Percentiles rank a stretch among this genome's conserved stretches.
Conservation (phyloP, 306 rosid species). For the Adenanthera pavonina region DNA sequence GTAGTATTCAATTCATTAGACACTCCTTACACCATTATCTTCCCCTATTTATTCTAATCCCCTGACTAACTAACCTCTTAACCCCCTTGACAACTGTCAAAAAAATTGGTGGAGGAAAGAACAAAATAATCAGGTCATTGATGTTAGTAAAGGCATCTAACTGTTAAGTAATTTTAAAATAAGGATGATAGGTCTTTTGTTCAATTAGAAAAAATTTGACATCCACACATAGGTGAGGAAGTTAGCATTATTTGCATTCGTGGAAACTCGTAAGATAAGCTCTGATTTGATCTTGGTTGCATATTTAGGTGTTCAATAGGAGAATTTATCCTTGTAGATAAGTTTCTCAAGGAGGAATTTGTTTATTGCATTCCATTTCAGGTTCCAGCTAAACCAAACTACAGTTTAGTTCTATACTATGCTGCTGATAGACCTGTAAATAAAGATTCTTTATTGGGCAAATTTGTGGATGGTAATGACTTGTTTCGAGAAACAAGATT, state of each 20-base stretch:
- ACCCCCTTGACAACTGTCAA: too few species aligned
- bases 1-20: too few species aligned
- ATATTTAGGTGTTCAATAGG: conserved; percentile 2
- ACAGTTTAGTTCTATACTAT: conserved; percentile 80
- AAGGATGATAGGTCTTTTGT: not conserved
- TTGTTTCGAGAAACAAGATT: conserved; percentile 80
- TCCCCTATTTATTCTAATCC: too few species aligned
- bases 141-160: not conserved
- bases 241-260: not conserved
- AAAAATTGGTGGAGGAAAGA: not conserved
- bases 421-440: conserved; percentile 82
- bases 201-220: not conserved
- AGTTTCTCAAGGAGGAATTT: conserved; percentile 31
- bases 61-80: too few species aligned
- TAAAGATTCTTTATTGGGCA: conserved; percentile 72
- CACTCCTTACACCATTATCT: too few species aligned
- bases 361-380: conserved; percentile 41
- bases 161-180: not conserved
- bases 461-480: conserved; percentile 82
- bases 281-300: not conserved
- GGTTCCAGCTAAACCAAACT: conserved; percentile 99
- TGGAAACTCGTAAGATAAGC: not conserved
- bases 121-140: not conserved
- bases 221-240: conserved; percentile 1
- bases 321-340: conserved; percentile 1